A percentile compares a stretch with the other conserved stretches of the same genome.
Conservation (phyloP, 345 rosid species). For the Mangifera indica region DNA sequence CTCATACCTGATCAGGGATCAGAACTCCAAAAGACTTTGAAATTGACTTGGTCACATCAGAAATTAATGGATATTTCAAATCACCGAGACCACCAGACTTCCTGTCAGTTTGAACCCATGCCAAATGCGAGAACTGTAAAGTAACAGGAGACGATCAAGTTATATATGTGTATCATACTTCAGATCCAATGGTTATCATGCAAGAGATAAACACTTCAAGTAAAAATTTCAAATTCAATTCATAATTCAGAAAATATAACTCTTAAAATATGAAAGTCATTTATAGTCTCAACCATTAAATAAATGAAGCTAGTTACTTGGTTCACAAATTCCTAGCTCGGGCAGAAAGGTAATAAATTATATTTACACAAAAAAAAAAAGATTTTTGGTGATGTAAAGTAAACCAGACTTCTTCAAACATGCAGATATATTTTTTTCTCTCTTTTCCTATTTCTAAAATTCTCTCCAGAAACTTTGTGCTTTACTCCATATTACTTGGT, state of each 20-base stretch:
- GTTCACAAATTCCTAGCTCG: neutral
- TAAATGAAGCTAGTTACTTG: neutral
- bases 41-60: slow-evolving; percentile 87
- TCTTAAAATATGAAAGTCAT: neutral
- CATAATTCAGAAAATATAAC: no score
- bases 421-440: neutral
- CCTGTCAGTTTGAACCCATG: slow-evolving; percentile 98
- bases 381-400: neutral
- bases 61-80: slow-evolving; percentile 77
- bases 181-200: neutral
- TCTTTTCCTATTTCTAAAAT: neutral
- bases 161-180: neutral
- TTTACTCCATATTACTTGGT: neutral
- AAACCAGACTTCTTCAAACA: neutral
- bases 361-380: no score
- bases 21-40: slow-evolving; percentile 78
- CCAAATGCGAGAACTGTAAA: slow-evolving; percentile 86
- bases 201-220: no score
- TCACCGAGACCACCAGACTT: slow-evolving; percentile 98
- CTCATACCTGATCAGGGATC: slow-evolving; percentile 83
- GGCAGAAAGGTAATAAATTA: neutral
- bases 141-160: slow-evolving; percentile 10
- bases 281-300: neutral
- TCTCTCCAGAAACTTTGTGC: neutral
- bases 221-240: neutral